These are phyloP conservation scores for Aspergillus flavus DNA, from an alignment of 2,329 filamentous ascomycete genomes.

Conservation along the genomic window DNA sequence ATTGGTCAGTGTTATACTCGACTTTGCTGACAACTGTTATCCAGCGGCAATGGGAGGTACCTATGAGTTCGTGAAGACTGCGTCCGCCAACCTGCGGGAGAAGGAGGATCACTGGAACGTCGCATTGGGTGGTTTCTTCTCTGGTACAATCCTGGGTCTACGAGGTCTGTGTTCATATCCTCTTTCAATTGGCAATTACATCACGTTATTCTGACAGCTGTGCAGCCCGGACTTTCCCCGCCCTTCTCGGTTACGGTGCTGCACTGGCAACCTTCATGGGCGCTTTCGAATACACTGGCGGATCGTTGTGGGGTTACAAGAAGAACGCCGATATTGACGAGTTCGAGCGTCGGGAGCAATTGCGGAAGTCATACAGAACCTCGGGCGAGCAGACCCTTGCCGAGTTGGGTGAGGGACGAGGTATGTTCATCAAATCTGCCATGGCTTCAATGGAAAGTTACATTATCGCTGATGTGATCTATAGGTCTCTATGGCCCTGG, in stretches of 20 bases:
- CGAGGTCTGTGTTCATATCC: slow-evolving; percentile 58
- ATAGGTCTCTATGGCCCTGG: slow-evolving; percentile 78
- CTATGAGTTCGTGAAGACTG: slow-evolving; percentile 75
- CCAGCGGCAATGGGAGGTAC: slow-evolving; percentile 72
- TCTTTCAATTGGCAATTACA: background rate
- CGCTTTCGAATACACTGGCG: slow-evolving; percentile 69
- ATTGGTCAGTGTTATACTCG: background rate
- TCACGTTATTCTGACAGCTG: slow-evolving; percentile 17
- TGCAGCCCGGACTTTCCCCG: slow-evolving; percentile 66
- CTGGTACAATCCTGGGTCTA: slow-evolving; percentile 72
- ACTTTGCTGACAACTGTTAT: slow-evolving; percentile 17
- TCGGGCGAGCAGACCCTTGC: slow-evolving; percentile 78
- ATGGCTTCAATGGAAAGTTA: background rate
- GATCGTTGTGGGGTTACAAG: slow-evolving; percentile 58
- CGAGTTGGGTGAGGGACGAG: slow-evolving; percentile 83
- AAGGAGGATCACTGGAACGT: slow-evolving; percentile 79
- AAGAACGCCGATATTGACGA: slow-evolving; percentile 66
- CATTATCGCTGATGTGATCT: slow-evolving; percentile 17
- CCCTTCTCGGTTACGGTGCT: slow-evolving; percentile 69
- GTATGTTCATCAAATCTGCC: slow-evolving; percentile 52
- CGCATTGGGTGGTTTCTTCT: slow-evolving; percentile 74
- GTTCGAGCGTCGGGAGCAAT: slow-evolving; percentile 72
- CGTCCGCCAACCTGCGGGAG: slow-evolving; percentile 80
- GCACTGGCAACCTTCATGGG: slow-evolving; percentile 61
- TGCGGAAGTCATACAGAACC: slow-evolving; percentile 73